phyloP scores from a whole-genome alignment of 2,329 filamentous ascomycete genomes.

The Penicillium sp. region DNA sequence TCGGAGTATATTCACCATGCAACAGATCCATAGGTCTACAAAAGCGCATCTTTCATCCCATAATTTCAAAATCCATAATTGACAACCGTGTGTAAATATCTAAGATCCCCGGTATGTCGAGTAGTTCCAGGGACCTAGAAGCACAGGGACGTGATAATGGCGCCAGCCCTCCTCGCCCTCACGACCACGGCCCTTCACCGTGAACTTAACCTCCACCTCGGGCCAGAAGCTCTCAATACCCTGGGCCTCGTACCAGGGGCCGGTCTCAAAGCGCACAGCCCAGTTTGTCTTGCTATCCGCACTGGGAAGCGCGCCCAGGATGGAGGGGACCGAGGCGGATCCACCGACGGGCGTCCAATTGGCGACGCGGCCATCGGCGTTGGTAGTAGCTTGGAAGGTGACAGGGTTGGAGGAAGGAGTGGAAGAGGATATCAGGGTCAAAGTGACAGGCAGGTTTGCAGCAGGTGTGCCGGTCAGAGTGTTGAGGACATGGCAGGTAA shows the following conservation, averaged over 20 bases:
- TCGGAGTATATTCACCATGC: not conserved
- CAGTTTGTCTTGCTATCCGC: slow-evolving; percentile 42
- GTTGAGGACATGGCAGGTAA: slow-evolving; percentile 50
- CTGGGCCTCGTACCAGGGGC: slow-evolving; percentile 45
- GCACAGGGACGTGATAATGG: slow-evolving; percentile 50
- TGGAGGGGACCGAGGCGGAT: slow-evolving; percentile 22
- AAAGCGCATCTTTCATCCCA: not conserved
- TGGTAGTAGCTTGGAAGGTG: slow-evolving; percentile 39
- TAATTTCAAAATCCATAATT: not conserved
- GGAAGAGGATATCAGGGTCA: slow-evolving; percentile 55
- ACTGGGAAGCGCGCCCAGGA: slow-evolving; percentile 34
- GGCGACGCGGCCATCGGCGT: slow-evolving; percentile 45
- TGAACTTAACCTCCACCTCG: slow-evolving; percentile 48
- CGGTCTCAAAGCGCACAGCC: slow-evolving; percentile 44
- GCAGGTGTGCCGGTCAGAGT: slow-evolving; percentile 44
- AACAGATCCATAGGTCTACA: not conserved
- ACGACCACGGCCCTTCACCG: slow-evolving; percentile 40
- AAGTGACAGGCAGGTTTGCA: slow-evolving; percentile 45
- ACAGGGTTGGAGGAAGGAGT: slow-evolving; percentile 23
- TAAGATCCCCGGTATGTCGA: slow-evolving; percentile 49
- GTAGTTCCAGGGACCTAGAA: slow-evolving; percentile 49
- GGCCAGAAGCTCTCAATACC: slow-evolving; percentile 49
- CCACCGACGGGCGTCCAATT: slow-evolving; percentile 35
- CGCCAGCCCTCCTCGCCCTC: slow-evolving; percentile 42
- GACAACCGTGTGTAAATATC: slow-evolving; percentile 2